A percentile compares a stretch with the other conserved stretches of the same genome.
Conservation (phyloP, 2,329 filamentous ascomycete species). For the Fusarium begoniae region DNA sequence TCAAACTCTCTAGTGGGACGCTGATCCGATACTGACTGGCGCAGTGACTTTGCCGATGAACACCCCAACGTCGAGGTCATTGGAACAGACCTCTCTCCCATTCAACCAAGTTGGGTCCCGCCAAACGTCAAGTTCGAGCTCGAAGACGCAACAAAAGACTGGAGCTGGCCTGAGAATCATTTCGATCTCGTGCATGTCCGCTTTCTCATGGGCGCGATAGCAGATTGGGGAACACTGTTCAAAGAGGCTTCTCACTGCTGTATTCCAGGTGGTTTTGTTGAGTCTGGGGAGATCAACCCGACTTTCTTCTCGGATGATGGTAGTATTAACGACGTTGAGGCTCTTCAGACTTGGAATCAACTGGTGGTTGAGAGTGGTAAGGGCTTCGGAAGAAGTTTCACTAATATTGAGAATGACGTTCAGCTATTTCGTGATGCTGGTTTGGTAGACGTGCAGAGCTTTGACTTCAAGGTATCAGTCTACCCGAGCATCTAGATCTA, state of each 20-base stretch:
- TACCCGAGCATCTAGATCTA: too few relatives aligned
- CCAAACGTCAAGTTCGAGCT: background rate
- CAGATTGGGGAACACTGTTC: background rate
- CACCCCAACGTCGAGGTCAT: background rate
- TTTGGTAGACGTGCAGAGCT: background rate
- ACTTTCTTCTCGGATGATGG: background rate
- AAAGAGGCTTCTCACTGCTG: background rate
- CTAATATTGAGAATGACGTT: background rate
- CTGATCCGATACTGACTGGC: background rate
- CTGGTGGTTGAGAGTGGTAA: background rate
- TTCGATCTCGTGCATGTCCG: background rate
- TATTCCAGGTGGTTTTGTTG: background rate
- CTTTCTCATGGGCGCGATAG: background rate
- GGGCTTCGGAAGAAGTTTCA: background rate
- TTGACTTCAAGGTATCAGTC: slow-evolving; percentile 7
- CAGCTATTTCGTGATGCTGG: background rate
- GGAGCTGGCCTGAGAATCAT: background rate
- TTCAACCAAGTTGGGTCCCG: background rate
- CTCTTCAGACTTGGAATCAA: background rate
- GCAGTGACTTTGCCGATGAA: background rate
- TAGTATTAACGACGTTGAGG: background rate
- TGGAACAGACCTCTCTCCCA: background rate
- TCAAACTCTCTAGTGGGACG: rapidly evolving
- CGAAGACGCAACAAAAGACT: background rate
- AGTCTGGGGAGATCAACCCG: background rate